These are phyloP conservation scores for Phytophthora ohioensis DNA, from an alignment of 352 stramenopile species.

Conservation along the genomic window DNA sequence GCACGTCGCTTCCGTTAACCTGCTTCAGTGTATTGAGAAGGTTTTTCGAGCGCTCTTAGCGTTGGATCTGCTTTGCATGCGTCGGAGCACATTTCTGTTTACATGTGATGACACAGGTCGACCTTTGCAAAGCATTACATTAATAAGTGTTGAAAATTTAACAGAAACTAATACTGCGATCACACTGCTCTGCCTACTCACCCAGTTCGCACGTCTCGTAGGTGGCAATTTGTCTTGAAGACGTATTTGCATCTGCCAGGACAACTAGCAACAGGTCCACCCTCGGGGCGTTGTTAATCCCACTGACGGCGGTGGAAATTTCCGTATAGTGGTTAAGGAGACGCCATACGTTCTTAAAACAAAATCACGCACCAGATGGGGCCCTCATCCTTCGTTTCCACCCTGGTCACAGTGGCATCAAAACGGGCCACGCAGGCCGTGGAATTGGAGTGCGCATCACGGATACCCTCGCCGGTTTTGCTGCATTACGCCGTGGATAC, in stretches of 20 bases:
- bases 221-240: not conserved
- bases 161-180: not conserved
- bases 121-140: not conserved
- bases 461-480: not conserved
- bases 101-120: constrained; percentile 10
- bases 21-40: constrained; percentile 9
- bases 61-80: not conserved
- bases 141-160: not conserved
- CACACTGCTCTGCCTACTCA: not conserved
- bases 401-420: constrained; percentile 8
- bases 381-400: not conserved
- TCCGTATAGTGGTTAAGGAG: constrained; percentile 10
- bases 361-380: not conserved
- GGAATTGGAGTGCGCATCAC: not conserved
- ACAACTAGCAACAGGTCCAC: not conserved
- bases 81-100: constrained; percentile 5
- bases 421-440: constrained; percentile 5
- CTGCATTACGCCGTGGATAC: constrained; percentile 18
- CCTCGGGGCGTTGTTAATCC: not conserved
- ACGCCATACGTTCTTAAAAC: constrained; percentile 6
- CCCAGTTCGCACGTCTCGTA: not conserved
- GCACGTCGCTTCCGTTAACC: constrained; percentile 5
- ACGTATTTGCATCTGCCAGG: not conserved
- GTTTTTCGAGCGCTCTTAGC: not conserved
- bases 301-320: not conserved